Evolutionary conservation across 2,329 filamentous ascomycete genomes (phyloP).

Genomic region (Thelonectria rubi): DNA sequence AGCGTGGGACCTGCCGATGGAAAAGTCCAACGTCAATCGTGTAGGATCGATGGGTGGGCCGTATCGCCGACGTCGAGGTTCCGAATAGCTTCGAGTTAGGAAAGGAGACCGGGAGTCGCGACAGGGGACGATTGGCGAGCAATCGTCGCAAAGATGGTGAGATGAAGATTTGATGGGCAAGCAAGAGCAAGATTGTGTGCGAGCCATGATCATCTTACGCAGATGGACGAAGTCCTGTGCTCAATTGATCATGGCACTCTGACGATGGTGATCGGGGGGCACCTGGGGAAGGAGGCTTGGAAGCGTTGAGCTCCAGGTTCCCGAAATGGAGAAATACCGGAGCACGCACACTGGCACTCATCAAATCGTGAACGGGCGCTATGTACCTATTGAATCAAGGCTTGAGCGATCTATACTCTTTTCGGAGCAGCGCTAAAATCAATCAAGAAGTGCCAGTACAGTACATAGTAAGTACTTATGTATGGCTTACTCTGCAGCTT

Average conservation of each 20-base stretch:
- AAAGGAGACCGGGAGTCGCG: neutral
- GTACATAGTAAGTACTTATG: too few relatives aligned
- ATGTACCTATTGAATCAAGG: too few relatives aligned
- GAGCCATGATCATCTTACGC: neutral
- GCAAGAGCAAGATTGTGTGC: neutral
- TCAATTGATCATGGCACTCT: neutral
- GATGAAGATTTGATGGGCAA: neutral
- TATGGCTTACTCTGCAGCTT: too few relatives aligned
- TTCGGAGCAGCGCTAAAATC: too few relatives aligned
- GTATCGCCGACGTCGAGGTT: neutral
- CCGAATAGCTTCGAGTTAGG: neutral
- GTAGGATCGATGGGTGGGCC: neutral
- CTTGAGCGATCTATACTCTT: too few relatives aligned
- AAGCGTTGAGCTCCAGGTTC: neutral
- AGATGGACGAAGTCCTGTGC: neutral
- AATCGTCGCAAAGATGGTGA: neutral
- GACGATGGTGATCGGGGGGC: neutral
- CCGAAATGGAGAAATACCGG: neutral
- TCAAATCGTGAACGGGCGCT: too few relatives aligned
- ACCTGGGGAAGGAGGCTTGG: neutral
- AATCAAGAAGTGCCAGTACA: too few relatives aligned
- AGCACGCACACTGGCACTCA: too few relatives aligned
- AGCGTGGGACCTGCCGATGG: neutral
- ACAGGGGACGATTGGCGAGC: neutral
- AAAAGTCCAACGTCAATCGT: neutral